phyloP scores from a whole-genome alignment of 768 basidiomycete genomes.

The Podaxis mareebaensis region DNA sequence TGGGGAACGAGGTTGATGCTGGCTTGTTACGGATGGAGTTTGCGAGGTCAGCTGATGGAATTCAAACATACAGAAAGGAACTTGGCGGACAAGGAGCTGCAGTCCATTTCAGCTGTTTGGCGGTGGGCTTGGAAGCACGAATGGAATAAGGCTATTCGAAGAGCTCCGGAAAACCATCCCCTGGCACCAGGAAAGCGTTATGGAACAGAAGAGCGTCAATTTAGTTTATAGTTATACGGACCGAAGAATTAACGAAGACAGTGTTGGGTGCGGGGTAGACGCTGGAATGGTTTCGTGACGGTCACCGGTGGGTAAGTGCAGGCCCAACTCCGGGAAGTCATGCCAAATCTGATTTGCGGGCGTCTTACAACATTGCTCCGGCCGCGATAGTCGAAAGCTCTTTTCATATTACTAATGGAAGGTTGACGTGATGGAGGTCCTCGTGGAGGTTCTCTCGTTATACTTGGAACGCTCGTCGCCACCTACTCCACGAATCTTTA shows the following conservation, averaged over 20 bases:
- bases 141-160: too few species aligned
- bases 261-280: not conserved
- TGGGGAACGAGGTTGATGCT: not conserved
- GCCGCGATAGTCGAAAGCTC: not conserved
- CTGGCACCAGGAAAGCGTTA: too few species aligned
- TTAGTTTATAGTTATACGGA: too few species aligned
- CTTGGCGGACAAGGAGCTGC: not conserved
- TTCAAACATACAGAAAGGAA: not conserved
- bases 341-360: not conserved
- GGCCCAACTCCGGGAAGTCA: not conserved
- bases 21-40: not conserved
- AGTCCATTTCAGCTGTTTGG: too few species aligned
- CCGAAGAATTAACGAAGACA: not conserved
- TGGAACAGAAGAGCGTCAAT: too few species aligned
- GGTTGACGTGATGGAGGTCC: not conserved
- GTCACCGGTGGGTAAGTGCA: not conserved
- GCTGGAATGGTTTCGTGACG: not conserved
- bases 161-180: too few species aligned
- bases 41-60: not conserved
- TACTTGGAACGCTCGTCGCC: conserved; percentile 8
- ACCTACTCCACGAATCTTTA: not conserved
- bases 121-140: too few species aligned
- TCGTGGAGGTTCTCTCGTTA: conserved; percentile 5
- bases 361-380: not conserved
- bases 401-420: not conserved